Base-by-base conservation (phyloP, 129 eudicot genomes). In the Helichrysum umbraculigerum region DNA sequence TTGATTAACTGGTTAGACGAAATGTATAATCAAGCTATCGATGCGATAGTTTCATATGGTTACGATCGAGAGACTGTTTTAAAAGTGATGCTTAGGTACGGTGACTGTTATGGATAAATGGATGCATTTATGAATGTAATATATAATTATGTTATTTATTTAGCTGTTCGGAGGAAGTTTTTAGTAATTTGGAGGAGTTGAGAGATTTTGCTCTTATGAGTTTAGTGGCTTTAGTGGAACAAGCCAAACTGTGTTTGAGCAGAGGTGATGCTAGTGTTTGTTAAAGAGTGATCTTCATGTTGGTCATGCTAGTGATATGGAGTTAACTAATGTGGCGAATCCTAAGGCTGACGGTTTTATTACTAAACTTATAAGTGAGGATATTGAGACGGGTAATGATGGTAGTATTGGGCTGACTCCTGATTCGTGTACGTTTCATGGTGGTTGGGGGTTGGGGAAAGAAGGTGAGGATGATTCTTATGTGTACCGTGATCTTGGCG, bases 251-350 rank as follows among this genome's bases (percentile, higher is more conserved):
- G n/a, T n/a, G n/a, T n/a, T n/a, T n/a, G n/a, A n/a, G n/a, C 80
- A 78, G 71, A 79, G 90, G 88, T 59, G 97, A 88, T 76, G 94
- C 94, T 7, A 91, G 91, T 85, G 94, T 76, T 85, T 91, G 29
- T 72, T 88, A 17, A 82, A 88, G 91, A 81, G 90, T 75, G 94
- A 91, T 68, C 91, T 91, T 57, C 88, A 88, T 75, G 90, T 88
- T 19, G 92, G 89, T 33, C 79, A 90, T 57, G 90, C 91, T 25
- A 82, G 90, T 33, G 83, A 78, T 51, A 86, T 88, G 84, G 90
- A 91, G 8, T 70, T 88, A 35, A 17, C 21, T 28, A 20, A 16
- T 63, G 41, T 29, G 37, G 8, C 6, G 11, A 12, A 60, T 12
- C 1, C 20, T 15, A 15, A 28, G 19, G 68, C 21, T 63, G 39